A percentile compares a stretch with the other conserved stretches of the same genome.
Conservation (phyloP, 345 rosid species). For the Eucalyptus curtisii region DNA sequence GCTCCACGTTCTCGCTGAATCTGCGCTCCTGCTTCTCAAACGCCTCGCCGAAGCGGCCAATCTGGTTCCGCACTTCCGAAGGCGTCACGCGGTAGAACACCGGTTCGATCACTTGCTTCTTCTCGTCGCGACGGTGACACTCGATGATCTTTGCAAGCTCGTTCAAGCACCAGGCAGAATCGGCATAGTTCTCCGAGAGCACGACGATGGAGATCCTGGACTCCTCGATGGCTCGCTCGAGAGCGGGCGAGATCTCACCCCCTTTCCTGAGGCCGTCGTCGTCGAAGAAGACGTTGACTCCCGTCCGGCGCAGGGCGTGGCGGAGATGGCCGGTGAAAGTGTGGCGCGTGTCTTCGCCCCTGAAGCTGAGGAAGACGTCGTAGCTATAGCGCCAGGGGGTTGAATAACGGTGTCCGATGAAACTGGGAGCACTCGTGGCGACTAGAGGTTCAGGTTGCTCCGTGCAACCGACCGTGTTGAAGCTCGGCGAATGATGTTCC, state of each 20-base stretch:
- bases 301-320: neutral
- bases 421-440: neutral
- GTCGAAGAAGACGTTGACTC: neutral
- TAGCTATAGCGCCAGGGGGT: neutral
- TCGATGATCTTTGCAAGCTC: neutral
- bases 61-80: neutral
- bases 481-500: neutral
- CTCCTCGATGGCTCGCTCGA: neutral
- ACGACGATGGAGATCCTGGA: neutral
- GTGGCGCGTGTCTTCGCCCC: neutral
- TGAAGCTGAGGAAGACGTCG: slow-evolving; percentile 5
- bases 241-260: neutral
- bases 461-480: neutral
- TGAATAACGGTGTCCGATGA: neutral
- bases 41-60: neutral
- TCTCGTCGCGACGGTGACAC: neutral
- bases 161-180: neutral
- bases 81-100: neutral
- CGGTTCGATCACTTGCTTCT: neutral
- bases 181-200: neutral
- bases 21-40: neutral
- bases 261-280: neutral
- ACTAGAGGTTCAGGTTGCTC: fast-evolving
- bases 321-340: neutral
- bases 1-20: neutral